Evolutionary conservation across 495 filamentous ascomycete genomes (phyloP).

Genomic region (Xylaria cubensis): DNA sequence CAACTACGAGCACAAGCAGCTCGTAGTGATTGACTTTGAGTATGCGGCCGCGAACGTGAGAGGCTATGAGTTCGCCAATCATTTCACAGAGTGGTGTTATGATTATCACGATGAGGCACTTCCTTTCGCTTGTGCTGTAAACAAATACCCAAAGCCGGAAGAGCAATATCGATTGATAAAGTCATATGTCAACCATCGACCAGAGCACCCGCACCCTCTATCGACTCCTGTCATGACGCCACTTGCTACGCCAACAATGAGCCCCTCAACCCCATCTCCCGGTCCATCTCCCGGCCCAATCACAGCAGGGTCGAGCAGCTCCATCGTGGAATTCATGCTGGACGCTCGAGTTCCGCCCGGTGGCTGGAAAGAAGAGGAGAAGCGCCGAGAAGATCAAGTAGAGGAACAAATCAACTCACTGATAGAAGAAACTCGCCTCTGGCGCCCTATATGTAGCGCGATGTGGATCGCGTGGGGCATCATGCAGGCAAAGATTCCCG

Average conservation of each 20-base stretch:
- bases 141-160: conserved; percentile 74
- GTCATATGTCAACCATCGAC: conserved; percentile 83
- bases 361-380: conserved; percentile 66
- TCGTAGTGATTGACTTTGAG: conserved; percentile 98
- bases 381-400: conserved; percentile 59
- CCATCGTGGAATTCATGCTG: conserved; percentile 70
- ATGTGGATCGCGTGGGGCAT: conserved; percentile 98
- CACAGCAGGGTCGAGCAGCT: conserved; percentile 42
- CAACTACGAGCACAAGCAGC: conserved; percentile 89
- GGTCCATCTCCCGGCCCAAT: conserved; percentile 37
- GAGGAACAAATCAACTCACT: conserved; percentile 72
- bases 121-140: conserved; percentile 71
- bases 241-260: conserved; percentile 36
- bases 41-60: conserved; percentile 90
- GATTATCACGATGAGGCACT: conserved; percentile 80
- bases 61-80: conserved; percentile 95
- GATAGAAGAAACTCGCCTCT: conserved; percentile 77
- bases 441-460: conserved; percentile 85
- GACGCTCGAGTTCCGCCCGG: conserved; percentile 68
- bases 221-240: conserved; percentile 63
- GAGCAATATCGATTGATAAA: conserved; percentile 85
- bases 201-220: conserved; percentile 58
- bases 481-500: conserved; percentile 86
- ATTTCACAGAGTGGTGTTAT: conserved; percentile 99
- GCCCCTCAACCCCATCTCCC: conserved; percentile 37